Percentiles rank a stretch among this genome's conserved stretches.
phyloP scores from a whole-genome alignment of 2,329 filamentous ascomycete genomes.

The Penicillium aurantiogriseum region DNA sequence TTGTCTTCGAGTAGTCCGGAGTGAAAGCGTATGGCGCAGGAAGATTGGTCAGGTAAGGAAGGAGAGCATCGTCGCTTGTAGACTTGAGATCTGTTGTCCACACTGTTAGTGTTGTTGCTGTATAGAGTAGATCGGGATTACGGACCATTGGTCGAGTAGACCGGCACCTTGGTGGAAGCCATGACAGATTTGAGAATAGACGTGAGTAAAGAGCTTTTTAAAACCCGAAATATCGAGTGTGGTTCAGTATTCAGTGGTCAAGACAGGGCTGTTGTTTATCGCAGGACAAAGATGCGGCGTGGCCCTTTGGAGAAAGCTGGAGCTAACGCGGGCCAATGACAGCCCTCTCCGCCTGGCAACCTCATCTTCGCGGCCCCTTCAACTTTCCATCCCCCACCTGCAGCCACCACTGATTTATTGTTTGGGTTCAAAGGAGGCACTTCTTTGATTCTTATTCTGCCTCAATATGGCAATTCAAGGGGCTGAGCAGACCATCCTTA shows the following conservation, averaged over 20 bases:
- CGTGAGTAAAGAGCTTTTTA: background rate
- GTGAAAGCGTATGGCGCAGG: conserved; percentile 61
- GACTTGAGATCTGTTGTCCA: conserved; percentile 78
- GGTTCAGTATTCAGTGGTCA: background rate
- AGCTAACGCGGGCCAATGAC: conserved; percentile 27
- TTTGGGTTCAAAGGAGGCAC: background rate
- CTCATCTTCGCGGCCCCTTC: conserved; percentile 17
- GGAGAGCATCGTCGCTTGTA: conserved; percentile 90
- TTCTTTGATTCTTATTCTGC: conserved; percentile 3
- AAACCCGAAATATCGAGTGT: background rate
- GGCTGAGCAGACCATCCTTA: conserved; percentile 89
- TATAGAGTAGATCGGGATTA: conserved; percentile 16
- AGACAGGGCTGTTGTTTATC: conserved; percentile 17
- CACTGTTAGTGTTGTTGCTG: conserved; percentile 4
- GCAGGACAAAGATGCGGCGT: conserved; percentile 34
- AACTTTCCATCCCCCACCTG: conserved; percentile 16
- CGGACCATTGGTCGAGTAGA: conserved; percentile 48
- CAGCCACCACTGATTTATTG: conserved; percentile 2
- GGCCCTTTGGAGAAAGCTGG: conserved; percentile 33
- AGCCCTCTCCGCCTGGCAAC: conserved; percentile 17
- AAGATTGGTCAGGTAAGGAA: conserved; percentile 90
- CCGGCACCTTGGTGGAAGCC: conserved; percentile 41
- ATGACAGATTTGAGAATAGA: conserved; percentile 10
- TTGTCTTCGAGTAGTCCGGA: conserved; percentile 76
- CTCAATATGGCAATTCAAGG: conserved; percentile 71